Percentiles rank a stretch among this genome's conserved stretches.
Conservation (phyloP, 208 protist genomes). For the Zelonia costaricensis region DNA sequence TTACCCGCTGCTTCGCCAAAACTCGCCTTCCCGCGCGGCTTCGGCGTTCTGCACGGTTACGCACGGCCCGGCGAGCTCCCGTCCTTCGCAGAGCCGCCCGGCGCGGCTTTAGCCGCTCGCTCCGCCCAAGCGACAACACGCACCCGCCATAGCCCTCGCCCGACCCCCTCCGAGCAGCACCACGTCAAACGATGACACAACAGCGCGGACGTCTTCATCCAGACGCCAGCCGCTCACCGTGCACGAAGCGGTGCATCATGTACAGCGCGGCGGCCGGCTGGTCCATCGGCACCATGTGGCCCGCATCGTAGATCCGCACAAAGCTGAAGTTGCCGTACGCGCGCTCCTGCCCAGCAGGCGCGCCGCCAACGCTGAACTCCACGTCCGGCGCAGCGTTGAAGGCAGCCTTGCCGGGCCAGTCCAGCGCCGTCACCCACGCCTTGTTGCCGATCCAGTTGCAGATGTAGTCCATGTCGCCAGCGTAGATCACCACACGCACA, state of each 20-base stretch:
- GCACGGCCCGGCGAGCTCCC: too few relatives aligned
- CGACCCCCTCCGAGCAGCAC: neutral
- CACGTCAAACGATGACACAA: too few relatives aligned
- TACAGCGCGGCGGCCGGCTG: conserved; percentile 56
- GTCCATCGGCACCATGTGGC: conserved; percentile 91
- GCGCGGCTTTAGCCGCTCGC: too few relatives aligned
- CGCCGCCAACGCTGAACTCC: conserved; percentile 28
- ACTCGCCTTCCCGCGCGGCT: too few relatives aligned
- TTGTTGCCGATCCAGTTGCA: conserved; percentile 94
- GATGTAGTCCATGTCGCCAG: conserved; percentile 90
- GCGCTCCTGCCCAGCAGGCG: conserved; percentile 32
- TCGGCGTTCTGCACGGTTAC: too few relatives aligned
- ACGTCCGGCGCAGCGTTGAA: conserved; percentile 48
- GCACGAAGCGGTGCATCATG: conserved; percentile 51
- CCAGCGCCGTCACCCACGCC: conserved; percentile 62
- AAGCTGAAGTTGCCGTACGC: conserved; percentile 63
- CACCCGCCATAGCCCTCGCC: neutral
- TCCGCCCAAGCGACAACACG: too few relatives aligned
- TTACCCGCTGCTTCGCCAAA: too few relatives aligned
- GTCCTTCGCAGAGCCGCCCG: too few relatives aligned
- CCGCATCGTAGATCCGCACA: conserved; percentile 78
- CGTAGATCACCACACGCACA: conserved; percentile 91
- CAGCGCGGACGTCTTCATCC: too few relatives aligned
- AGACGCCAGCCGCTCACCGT: too few relatives aligned
- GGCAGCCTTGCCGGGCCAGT: conserved; percentile 67